Conservation (phyloP, 2,329 filamentous ascomycete species). For the Pseudocercospora eumusae region DNA sequence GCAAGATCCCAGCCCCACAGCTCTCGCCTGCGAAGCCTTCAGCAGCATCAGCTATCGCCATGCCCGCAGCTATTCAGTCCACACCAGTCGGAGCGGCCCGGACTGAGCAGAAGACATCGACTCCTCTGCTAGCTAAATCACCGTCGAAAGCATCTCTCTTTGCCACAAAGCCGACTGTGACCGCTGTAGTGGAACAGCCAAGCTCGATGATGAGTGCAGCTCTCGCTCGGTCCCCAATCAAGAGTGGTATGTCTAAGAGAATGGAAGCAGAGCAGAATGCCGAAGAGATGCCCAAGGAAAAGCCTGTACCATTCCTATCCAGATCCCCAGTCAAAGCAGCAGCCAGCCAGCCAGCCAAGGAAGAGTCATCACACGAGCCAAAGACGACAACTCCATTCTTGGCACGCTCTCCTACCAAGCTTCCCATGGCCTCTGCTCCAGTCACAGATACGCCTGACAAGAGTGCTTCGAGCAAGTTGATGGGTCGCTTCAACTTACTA, state of each 20-base stretch:
- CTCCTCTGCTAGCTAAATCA: conserved; percentile 35
- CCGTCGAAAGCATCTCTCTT: conserved; percentile 35
- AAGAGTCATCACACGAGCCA: conserved; percentile 22
- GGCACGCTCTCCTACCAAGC: conserved; percentile 39
- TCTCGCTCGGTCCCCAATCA: conserved; percentile 35
- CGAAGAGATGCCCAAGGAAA: conserved; percentile 12
- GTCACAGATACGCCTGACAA: conserved; percentile 35
- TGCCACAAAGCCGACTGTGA: conserved; percentile 7
- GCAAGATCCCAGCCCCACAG: conserved; percentile 36
- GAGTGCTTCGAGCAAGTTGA: conserved; percentile 38
- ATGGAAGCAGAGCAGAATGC: conserved; percentile 4
- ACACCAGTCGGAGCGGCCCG: conserved; percentile 11
- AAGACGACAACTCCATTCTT: conserved; percentile 35
- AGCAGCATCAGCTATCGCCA: conserved; percentile 14
- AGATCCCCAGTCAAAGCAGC: conserved; percentile 35
- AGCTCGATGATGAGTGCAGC: conserved; percentile 28
- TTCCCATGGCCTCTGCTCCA: conserved; percentile 18
- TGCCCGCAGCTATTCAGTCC: not conserved
- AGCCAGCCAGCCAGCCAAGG: conserved; percentile 25
- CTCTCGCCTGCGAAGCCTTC: conserved; percentile 31
- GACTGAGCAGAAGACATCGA: conserved; percentile 17
- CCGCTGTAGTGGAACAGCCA: conserved; percentile 18
- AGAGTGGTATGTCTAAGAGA: conserved; percentile 21
- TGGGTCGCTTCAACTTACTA: conserved; percentile 51
- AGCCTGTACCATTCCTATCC: conserved; percentile 33